Percentiles rank a stretch among this genome's conserved stretches.
Conservation (phyloP, 2,329 filamentous ascomycete genomes). For the Arthrobotrys musiformis region DNA sequence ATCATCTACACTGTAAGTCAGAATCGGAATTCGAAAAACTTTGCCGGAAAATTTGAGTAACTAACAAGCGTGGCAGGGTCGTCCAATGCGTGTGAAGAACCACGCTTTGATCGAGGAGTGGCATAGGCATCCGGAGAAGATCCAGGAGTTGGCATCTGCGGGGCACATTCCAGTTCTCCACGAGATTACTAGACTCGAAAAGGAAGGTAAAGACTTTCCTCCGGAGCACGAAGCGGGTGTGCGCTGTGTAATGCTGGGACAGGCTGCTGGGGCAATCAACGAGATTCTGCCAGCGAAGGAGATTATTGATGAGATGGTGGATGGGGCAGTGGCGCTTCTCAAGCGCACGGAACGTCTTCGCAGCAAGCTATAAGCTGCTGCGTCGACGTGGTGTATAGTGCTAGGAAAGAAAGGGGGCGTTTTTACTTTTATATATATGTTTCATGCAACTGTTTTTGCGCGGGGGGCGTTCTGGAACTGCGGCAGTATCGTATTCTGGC, state of each 20-base stretch:
- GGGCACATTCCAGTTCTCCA: constrained; percentile 78
- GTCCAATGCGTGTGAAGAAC: constrained; percentile 80
- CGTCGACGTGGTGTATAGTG: neutral
- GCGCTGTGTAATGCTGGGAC: constrained; percentile 89
- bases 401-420: neutral
- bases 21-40: neutral
- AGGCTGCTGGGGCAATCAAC: constrained; percentile 81
- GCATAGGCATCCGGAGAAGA: constrained; percentile 79
- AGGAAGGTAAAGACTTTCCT: constrained; percentile 77
- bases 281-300: constrained; percentile 81
- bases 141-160: constrained; percentile 77
- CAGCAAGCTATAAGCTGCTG: constrained; percentile 29
- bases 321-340: constrained; percentile 76
- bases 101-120: constrained; percentile 86
- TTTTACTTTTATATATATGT: neutral
- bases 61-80: constrained; percentile 69
- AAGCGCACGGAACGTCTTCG: constrained; percentile 27
- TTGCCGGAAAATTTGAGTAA: neutral
- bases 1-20: constrained; percentile 65
- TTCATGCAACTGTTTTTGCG: neutral
- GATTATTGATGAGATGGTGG: constrained; percentile 90
- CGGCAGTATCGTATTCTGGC: too few relatives aligned
- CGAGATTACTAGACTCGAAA: constrained; percentile 13
- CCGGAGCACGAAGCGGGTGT: constrained; percentile 76
- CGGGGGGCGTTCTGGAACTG: neutral